Percentiles rank a stretch among this genome's conserved stretches.
Conservation (phyloP, 345 rosid genomes). For the Lumnitzera racemosa region DNA sequence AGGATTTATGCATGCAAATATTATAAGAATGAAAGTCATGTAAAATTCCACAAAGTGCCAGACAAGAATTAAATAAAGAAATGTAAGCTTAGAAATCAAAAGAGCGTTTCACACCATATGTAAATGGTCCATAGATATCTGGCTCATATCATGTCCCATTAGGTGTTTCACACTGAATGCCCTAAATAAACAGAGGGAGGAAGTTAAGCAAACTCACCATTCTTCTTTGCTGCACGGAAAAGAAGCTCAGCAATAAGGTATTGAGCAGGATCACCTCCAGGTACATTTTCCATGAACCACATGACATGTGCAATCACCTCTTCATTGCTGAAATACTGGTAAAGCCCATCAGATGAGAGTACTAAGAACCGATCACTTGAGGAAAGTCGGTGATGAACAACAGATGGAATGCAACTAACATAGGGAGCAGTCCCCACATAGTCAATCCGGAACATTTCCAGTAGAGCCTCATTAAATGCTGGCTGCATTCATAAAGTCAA, state of each 20-base stretch:
- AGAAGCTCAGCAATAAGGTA: constrained; percentile 88
- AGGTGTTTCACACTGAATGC: no score
- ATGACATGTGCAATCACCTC: constrained; percentile 94
- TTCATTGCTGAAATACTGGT: constrained; percentile 92
- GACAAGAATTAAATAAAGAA: no score
- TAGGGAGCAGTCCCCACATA: constrained; percentile 75
- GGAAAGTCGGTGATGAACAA: constrained; percentile 74
- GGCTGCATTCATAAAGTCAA: constrained; percentile 46
- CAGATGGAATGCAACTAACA: constrained; percentile 69
- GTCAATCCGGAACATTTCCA: constrained; percentile 65
- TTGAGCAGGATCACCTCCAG: constrained; percentile 97
- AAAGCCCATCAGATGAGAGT: constrained; percentile 88
- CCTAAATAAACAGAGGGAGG: background rate
- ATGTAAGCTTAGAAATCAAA: background rate
- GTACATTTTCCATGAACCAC: constrained; percentile 96
- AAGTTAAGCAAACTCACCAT: constrained; percentile 38
- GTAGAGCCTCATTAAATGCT: constrained; percentile 73
- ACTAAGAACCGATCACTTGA: constrained; percentile 86
- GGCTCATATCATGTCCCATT: no score
- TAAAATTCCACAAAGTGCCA: no score
- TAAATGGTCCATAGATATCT: no score
- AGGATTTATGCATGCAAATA: no score
- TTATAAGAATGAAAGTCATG: no score
- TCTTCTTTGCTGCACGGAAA: constrained; percentile 93
- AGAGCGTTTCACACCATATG: background rate